A percentile compares a stretch with the other conserved stretches of the same genome.
phyloP scores from a whole-genome alignment of 2,329 filamentous ascomycete species.

The Alternaria sp. region DNA sequence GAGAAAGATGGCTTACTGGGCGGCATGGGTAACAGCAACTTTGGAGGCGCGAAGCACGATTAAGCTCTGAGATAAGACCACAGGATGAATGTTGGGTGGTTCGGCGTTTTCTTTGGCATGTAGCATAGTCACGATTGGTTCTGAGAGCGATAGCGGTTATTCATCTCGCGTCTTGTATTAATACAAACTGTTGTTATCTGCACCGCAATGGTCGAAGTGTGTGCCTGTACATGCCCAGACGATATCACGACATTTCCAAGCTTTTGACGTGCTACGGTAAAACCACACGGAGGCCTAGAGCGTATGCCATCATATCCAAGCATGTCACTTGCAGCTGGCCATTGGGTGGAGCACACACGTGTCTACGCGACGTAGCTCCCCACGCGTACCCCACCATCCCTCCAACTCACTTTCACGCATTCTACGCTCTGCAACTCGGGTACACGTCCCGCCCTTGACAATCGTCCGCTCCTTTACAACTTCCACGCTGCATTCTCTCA shows the following conservation, averaged over 20 bases:
- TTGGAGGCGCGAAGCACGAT: slow-evolving; percentile 45
- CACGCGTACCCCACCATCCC: neutral
- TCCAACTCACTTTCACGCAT: neutral
- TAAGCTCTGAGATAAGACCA: slow-evolving; percentile 11
- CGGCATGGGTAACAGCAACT: slow-evolving; percentile 54
- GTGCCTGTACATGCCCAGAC: neutral
- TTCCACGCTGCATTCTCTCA: neutral
- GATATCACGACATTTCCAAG: neutral
- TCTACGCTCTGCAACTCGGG: neutral
- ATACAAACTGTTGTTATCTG: neutral
- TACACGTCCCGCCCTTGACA: neutral
- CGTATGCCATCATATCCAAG: neutral
- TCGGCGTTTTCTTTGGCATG: slow-evolving; percentile 9
- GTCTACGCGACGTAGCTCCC: neutral
- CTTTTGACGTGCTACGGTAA: neutral
- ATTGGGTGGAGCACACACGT: neutral
- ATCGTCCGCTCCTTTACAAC: neutral
- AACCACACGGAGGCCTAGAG: neutral
- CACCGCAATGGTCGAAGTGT: neutral
- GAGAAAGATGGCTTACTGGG: slow-evolving; percentile 72
- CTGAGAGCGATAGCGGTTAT: neutral
- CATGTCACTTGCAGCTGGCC: neutral
- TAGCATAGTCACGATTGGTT: slow-evolving; percentile 16
- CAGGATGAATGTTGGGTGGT: neutral
- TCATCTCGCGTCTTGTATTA: neutral